These are phyloP conservation scores for Trichosporon sp. DNA, from an alignment of 1,284 basidiomycete genomes.

Conservation along the genomic window DNA sequence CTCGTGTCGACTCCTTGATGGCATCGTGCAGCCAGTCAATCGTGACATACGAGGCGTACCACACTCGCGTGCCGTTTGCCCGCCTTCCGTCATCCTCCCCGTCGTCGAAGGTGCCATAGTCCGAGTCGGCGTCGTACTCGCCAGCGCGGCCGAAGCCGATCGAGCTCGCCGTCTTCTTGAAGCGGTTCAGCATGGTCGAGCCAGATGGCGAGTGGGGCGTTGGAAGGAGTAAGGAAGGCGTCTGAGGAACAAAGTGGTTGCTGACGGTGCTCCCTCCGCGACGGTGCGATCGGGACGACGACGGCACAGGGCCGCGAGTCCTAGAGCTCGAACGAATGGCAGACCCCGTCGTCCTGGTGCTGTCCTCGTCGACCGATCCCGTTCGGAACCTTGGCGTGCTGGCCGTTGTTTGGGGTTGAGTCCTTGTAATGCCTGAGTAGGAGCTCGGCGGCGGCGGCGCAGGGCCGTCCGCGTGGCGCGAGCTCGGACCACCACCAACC, in stretches of 20 bases:
- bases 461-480: not conserved
- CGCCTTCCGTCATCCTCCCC: conserved; percentile 51
- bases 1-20: conserved; percentile 80
- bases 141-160: conserved; percentile 31
- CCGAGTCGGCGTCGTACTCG: conserved; percentile 28
- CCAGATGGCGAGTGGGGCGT: not conserved
- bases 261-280: not conserved
- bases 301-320: not conserved
- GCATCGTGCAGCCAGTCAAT: conserved; percentile 86
- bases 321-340: not conserved
- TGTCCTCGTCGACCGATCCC: not conserved
- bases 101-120: conserved; percentile 31
- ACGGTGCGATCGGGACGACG: not conserved
- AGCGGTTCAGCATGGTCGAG: not conserved
- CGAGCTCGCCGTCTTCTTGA: conserved; percentile 33
- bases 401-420: not conserved
- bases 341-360: not conserved
- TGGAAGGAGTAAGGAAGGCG: not conserved
- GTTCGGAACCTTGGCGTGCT: not conserved
- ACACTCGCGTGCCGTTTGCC: conserved; percentile 82
- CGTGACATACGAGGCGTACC: conserved; percentile 64
- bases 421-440: not conserved
- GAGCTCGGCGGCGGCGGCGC: conserved; percentile 2
- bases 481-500: not conserved
- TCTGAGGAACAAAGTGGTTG: not conserved